Conservation (phyloP, 306 rosid species). For the Rosa rugosa region DNA sequence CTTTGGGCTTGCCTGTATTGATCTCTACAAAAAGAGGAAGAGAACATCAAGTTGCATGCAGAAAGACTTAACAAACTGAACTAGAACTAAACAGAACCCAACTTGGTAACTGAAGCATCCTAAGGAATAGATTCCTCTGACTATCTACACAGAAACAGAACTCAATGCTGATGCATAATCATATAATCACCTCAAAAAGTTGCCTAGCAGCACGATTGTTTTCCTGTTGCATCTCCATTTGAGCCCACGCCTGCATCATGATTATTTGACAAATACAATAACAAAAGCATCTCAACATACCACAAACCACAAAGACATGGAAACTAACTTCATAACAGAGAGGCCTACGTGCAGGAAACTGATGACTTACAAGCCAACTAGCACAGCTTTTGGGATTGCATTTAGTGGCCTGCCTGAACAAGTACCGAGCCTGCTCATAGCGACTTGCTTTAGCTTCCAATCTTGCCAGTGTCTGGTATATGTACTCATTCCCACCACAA, state of each 20-base stretch:
- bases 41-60: conserved; percentile 13
- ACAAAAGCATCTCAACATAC: conserved; percentile 3
- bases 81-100: background rate
- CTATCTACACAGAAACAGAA: background rate
- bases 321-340: conserved; percentile 20
- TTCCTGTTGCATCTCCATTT: conserved; percentile 83
- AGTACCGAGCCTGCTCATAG: conserved; percentile 77
- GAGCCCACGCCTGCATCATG: conserved; percentile 83
- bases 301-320: background rate
- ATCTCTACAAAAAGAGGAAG: conserved; percentile 49
- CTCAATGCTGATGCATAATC: background rate
- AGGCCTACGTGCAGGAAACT: conserved; percentile 7
- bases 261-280: conserved; percentile 9
- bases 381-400: conserved; percentile 94
- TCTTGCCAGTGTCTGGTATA: conserved; percentile 88
- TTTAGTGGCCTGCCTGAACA: conserved; percentile 84
- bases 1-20: conserved; percentile 93
- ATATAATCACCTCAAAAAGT: conserved; percentile 73
- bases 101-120: conserved; percentile 7
- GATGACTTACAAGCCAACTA: conserved; percentile 92
- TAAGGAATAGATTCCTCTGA: background rate
- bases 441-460: conserved; percentile 85
- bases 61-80: background rate
- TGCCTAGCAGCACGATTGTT: conserved; percentile 62
- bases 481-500: conserved; percentile 86